A percentile compares a stretch with the other conserved stretches of the same genome.
phyloP scores from a whole-genome alignment of 257 asterid genomes.

The Paulownia fortunei region DNA sequence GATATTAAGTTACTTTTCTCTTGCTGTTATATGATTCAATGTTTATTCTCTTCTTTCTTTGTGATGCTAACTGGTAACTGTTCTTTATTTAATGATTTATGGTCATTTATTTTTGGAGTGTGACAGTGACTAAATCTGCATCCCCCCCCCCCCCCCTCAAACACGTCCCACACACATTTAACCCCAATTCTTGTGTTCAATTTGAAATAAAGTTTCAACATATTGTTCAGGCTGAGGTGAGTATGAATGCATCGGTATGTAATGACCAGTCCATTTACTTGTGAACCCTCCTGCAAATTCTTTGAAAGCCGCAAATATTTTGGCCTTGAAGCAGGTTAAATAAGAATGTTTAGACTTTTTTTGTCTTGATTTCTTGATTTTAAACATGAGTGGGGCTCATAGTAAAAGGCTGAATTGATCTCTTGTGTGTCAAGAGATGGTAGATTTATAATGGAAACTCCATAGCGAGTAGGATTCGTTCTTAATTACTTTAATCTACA shows the following conservation, averaged over 20 bases:
- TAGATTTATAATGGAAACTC: constrained; percentile 89
- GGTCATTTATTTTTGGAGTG: neutral
- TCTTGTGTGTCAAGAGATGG: constrained; percentile 96
- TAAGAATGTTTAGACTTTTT: constrained; percentile 37
- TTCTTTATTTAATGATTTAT: neutral
- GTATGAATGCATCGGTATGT: constrained; percentile 96
- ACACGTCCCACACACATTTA: no score
- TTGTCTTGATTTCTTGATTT: constrained; percentile 13
- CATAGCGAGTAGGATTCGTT: constrained; percentile 71
- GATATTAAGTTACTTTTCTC: neutral
- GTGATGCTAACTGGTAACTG: neutral
- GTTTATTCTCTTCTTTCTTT: neutral
- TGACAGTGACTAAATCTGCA: no score
- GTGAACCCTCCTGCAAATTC: constrained; percentile 81
- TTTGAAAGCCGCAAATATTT: constrained; percentile 88
- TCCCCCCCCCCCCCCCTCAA: no score
- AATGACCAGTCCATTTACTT: constrained; percentile 99
- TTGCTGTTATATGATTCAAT: neutral
- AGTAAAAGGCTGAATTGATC: constrained; percentile 39
- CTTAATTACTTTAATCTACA: constrained; percentile 5
- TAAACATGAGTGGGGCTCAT: constrained; percentile 37
- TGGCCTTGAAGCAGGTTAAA: constrained; percentile 96
- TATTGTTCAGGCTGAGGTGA: no score
- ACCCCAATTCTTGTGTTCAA: no score
- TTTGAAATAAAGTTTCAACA: no score